phyloP scores from a whole-genome alignment of 2,329 filamentous ascomycete genomes.

The Pestalotiopsis fici region DNA sequence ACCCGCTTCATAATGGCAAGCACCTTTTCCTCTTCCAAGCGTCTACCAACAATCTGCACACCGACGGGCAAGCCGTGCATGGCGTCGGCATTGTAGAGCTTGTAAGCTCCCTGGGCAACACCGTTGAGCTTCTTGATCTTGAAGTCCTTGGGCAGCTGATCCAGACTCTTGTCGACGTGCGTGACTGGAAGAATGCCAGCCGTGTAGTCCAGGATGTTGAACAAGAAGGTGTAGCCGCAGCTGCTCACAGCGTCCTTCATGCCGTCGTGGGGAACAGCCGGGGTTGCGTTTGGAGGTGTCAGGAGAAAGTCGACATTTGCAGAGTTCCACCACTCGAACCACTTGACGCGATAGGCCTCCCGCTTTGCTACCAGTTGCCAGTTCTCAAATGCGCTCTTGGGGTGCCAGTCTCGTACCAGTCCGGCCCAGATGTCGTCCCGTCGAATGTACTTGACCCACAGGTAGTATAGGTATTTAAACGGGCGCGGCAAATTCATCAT shows the following conservation, averaged over 20 bases:
- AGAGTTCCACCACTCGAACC: constrained; percentile 84
- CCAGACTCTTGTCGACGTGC: constrained; percentile 71
- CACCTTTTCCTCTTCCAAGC: constrained; percentile 87
- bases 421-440: constrained; percentile 78
- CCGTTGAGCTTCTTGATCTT: constrained; percentile 70
- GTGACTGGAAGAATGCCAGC: constrained; percentile 82
- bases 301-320: constrained; percentile 76
- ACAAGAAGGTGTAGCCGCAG: constrained; percentile 92
- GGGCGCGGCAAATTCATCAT: constrained; percentile 74
- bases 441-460: constrained; percentile 84
- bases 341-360: constrained; percentile 75
- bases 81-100: constrained; percentile 75
- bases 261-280: constrained; percentile 81
- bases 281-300: constrained; percentile 85
- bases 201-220: constrained; percentile 88
- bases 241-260: constrained; percentile 85
- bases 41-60: constrained; percentile 78
- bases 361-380: constrained; percentile 79
- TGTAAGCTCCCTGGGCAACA: constrained; percentile 81
- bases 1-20: constrained; percentile 77
- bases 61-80: constrained; percentile 90
- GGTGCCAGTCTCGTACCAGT: constrained; percentile 71
- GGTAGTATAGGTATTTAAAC: constrained; percentile 82
- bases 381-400: constrained; percentile 74
- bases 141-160: constrained; percentile 65